Percentiles rank a stretch among this genome's conserved stretches.
Conservation (phyloP, 768 basidiomycete species). For the Exidia glandulosa region DNA sequence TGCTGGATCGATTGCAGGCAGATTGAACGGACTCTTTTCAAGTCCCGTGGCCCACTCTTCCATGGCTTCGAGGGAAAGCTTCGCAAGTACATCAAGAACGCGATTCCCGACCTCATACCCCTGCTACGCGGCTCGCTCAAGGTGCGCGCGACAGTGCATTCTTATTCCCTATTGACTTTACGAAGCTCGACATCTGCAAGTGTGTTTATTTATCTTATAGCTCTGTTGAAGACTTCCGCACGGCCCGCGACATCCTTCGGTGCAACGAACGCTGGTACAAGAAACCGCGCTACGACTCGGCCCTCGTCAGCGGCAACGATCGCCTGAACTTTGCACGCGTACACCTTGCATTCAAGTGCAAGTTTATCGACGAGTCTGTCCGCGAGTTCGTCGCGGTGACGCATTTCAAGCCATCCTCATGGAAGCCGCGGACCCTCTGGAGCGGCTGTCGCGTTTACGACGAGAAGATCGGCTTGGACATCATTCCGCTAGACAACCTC, state of each 20-base stretch:
- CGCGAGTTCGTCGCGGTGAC: constrained; percentile 12
- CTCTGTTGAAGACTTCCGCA: constrained; percentile 17
- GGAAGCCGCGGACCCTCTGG: constrained; percentile 13
- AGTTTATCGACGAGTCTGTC: neutral
- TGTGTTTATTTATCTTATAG: constrained; percentile 16
- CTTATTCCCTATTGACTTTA: neutral
- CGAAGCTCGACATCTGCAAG: constrained; percentile 7
- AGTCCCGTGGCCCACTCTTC: too few species aligned
- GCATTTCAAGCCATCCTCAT: neutral
- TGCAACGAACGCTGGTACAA: constrained; percentile 18
- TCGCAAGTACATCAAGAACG: too few species aligned
- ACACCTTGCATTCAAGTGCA: neutral
- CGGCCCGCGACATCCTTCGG: constrained; percentile 15
- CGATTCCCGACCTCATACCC: too few species aligned
- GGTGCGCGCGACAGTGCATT: neutral
- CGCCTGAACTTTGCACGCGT: neutral
- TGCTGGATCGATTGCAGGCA: too few species aligned
- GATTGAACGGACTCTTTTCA: too few species aligned
- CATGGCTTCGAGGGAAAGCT: too few species aligned
- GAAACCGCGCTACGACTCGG: constrained; percentile 10
- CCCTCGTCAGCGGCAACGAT: constrained; percentile 9
- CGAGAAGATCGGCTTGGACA: constrained; percentile 6
- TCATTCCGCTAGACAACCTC: constrained; percentile 1
- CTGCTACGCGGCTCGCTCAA: too few species aligned
- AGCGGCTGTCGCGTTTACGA: constrained; percentile 9